These are phyloP conservation scores for Boletus insuetus DNA, from an alignment of 768 basidiomycete species.

Conservation along the genomic window DNA sequence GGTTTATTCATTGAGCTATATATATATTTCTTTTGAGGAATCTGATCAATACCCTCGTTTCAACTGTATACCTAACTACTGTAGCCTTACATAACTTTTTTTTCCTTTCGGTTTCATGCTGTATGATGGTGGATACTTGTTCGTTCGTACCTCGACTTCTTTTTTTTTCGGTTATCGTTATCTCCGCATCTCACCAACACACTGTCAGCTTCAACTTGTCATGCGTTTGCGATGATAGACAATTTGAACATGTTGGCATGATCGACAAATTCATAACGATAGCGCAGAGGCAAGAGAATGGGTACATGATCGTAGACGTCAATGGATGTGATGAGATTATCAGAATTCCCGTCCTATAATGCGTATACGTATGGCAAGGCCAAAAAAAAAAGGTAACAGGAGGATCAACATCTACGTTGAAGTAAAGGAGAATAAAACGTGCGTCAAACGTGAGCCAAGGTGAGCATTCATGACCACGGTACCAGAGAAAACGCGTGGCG, in stretches of 20 bases:
- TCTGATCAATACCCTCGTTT: conserved; percentile 17
- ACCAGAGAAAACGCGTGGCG: background rate
- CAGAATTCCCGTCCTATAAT: conserved; percentile 27
- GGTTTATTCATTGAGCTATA: background rate
- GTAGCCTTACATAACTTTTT: conserved; percentile 34
- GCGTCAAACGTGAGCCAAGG: conserved; percentile 12
- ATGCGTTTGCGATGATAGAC: background rate
- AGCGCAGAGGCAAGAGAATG: background rate
- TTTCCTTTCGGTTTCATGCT: background rate
- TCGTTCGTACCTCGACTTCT: background rate
- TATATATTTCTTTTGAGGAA: conserved; percentile 5
- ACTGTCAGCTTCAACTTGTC: background rate
- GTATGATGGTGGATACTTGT: background rate
- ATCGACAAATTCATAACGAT: background rate
- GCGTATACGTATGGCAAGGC: conserved; percentile 19
- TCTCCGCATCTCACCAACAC: too few species aligned
- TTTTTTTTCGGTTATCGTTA: background rate
- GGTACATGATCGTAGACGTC: conserved; percentile 3
- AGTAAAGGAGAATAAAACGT: background rate
- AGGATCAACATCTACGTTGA: conserved; percentile 9
- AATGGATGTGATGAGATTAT: conserved; percentile 15
- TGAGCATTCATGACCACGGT: conserved; percentile 9
- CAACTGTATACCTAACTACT: conserved; percentile 36
- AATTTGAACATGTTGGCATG: too few species aligned
- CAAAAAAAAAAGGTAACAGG: background rate